phyloP scores from a whole-genome alignment of 176 grass and related monocot species.

The Poa pratensis region DNA sequence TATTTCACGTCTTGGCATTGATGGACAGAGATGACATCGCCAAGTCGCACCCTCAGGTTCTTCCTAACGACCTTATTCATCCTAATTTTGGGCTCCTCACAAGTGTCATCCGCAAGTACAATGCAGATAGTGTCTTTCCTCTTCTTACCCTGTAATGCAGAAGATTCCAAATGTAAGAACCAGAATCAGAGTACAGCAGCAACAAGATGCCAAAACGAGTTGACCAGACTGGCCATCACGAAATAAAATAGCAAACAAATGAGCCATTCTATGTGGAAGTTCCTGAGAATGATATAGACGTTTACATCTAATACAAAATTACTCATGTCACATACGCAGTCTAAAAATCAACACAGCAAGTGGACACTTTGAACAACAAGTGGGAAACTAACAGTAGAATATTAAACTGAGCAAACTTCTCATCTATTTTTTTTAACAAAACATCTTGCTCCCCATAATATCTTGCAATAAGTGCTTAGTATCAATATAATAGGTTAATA shows the following conservation, averaged over 20 bases:
- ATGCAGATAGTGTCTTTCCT: constrained; percentile 85
- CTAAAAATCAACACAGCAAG: background rate
- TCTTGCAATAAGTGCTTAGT: background rate
- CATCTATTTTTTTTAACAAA: background rate
- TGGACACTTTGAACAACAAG: background rate
- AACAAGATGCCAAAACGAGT: background rate
- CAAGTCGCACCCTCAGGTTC: constrained; percentile 73
- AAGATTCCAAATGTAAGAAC: background rate
- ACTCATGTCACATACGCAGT: background rate
- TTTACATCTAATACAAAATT: background rate
- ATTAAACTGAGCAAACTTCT: background rate
- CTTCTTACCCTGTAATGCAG: constrained; percentile 69
- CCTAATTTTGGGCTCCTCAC: constrained; percentile 78
- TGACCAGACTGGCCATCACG: background rate
- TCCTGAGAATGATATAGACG: background rate
- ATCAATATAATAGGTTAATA: background rate
- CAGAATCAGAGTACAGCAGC: background rate
- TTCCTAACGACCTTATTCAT: constrained; percentile 87
- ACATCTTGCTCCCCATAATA: background rate
- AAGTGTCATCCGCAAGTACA: constrained; percentile 74
- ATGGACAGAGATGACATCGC: constrained; percentile 81
- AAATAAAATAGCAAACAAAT: background rate
- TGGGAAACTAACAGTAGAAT: background rate
- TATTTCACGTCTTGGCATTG: constrained; percentile 91
- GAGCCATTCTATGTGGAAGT: background rate